phyloP scores from a whole-genome alignment of 1,139 yeast genomes.

The Hanseniaspora uvarum region DNA sequence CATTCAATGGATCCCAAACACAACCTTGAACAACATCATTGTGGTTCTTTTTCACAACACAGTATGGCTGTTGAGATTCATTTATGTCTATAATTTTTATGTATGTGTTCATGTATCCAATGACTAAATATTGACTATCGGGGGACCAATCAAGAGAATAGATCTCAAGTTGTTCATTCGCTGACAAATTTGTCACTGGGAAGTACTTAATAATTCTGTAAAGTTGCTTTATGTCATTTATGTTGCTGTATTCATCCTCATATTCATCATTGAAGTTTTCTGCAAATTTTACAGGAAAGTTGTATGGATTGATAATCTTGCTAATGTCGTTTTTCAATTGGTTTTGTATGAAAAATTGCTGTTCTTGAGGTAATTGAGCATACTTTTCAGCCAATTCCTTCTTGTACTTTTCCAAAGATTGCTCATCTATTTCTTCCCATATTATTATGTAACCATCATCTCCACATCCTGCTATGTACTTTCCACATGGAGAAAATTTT shows the following conservation, averaged over 20 bases:
- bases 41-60: conserved; percentile 34
- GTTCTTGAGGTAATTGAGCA: conserved; percentile 12
- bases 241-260: conserved; percentile 44
- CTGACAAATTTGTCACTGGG: conserved; percentile 21
- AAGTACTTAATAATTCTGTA: conserved; percentile 14
- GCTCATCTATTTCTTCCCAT: conserved; percentile 56
- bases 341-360: conserved; percentile 19
- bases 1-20: conserved; percentile 80
- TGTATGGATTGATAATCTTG: conserved; percentile 11
- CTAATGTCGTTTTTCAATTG: background rate
- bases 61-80: conserved; percentile 11
- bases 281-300: conserved; percentile 3
- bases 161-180: conserved; percentile 44
- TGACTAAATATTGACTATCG: conserved; percentile 57
- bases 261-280: conserved; percentile 21
- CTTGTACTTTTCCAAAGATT: conserved; percentile 41
- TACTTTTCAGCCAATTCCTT: background rate
- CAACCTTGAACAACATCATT: conserved; percentile 90
- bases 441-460: conserved; percentile 84
- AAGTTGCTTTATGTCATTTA: conserved; percentile 23
- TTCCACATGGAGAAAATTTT: conserved; percentile 42
- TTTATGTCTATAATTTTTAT: conserved; percentile 11
- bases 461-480: conserved; percentile 68
- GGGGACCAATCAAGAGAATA: conserved; percentile 93
- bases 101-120: conserved; percentile 63